These are phyloP conservation scores for Trifolium fragiferum DNA, from an alignment of 306 rosid species.

Conservation along the genomic window DNA sequence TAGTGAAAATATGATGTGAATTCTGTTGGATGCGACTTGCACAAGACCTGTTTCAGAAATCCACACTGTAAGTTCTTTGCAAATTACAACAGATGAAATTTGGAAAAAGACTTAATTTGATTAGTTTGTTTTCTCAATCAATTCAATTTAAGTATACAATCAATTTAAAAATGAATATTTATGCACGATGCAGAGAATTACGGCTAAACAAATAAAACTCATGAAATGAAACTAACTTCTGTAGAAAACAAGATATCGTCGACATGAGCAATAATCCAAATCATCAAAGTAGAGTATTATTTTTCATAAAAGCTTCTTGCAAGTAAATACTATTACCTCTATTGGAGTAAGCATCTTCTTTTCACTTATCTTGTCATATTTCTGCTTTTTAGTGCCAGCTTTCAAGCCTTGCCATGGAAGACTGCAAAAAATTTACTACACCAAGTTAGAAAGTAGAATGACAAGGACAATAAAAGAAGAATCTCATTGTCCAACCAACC, in stretches of 20 bases:
- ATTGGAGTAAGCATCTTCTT: slow-evolving; percentile 94
- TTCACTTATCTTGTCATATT: slow-evolving; percentile 97
- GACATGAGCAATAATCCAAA: slow-evolving; percentile 21
- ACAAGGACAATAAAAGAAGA: slow-evolving; percentile 9
- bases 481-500: slow-evolving; percentile 42
- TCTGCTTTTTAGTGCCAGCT: slow-evolving; percentile 96
- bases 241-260: slow-evolving; percentile 5
- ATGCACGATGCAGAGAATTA: slow-evolving; percentile 8
- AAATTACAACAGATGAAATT: slow-evolving; percentile 12
- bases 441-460: slow-evolving; percentile 35
- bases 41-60: slow-evolving; percentile 68
- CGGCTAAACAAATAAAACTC: background rate
- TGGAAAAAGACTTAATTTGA: background rate
- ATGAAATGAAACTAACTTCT: background rate
- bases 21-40: slow-evolving; percentile 85
- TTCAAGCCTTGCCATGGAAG: slow-evolving; percentile 99
- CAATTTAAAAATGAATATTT: background rate
- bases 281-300: background rate
- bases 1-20: slow-evolving; percentile 93
- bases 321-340: slow-evolving; percentile 65
- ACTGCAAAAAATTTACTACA: slow-evolving; percentile 53
- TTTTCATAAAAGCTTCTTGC: slow-evolving; percentile 22
- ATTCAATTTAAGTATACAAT: background rate
- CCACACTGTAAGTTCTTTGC: slow-evolving; percentile 29
- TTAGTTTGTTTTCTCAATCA: background rate